Base-by-base conservation (phyloP, 352 stramenopile genomes). In the Pythium periplocum region DNA sequence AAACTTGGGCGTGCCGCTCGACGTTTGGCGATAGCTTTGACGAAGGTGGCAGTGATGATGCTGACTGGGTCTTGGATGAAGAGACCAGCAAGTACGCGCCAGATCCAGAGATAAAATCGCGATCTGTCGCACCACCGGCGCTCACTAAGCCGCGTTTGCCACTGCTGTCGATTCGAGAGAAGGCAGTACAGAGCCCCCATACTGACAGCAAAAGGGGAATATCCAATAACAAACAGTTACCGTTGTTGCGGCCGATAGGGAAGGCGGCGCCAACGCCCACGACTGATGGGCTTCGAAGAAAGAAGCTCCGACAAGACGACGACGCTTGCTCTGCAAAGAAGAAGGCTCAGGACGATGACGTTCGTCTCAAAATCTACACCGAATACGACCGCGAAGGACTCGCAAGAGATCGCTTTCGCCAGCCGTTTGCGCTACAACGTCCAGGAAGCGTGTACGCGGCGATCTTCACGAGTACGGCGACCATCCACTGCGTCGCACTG, bases 401-500 rank as follows among this genome's bases (percentile, higher is more conserved):
- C 53, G 53, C 30, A 61, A 46, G 44, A 48, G n/a, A 17, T 38
- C 41, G 17, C 51, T 32, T 35, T 9, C 43, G n/a, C 2, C 45
- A 45, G 39, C 38, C 51, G 43, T 62, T 49, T 35, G 41, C 48
- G 12, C 39, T 67, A 12, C 40, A 35, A 31, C 49, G 51, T 12
- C 34, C 43, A 3, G 57, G 46, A 43, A 31, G 10, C 17, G 65
- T 75, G 4, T 78, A 85, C 44, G 45, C 60, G 17, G 45, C 82
- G n/a, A 45, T 84, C 33, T 86, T 87, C 48, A 53, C 68, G 26
- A 90, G 73, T 56, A 75, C 73, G 0, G 68, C 74, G 45, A 69
- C 73, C 45, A 50, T 87, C 7, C 79, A 90, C 48, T 87, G 71
- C 40, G 71, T 71, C 35, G 65, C 86, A 38, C 86, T 87, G 60